Evolutionary conservation across 176 grass and related monocot genomes (phyloP).

Genomic region (Dactylis glomerata): DNA sequence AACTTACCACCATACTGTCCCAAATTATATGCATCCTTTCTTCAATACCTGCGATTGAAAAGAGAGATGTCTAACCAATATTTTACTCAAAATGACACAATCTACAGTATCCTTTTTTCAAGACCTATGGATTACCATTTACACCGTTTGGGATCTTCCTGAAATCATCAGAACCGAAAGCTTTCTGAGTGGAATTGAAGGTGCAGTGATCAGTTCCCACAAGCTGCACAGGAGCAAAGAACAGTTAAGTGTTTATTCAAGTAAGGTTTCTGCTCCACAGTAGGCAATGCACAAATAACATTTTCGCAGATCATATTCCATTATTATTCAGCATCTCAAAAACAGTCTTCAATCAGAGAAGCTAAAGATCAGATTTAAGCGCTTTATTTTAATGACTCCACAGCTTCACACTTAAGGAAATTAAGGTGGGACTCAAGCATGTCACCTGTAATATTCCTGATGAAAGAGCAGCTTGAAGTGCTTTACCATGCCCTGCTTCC

Average conservation of each 20-base stretch:
- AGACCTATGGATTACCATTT: conserved; percentile 54
- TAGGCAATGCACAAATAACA: neutral
- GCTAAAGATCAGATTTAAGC: neutral
- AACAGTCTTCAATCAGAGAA: neutral
- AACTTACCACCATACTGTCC: conserved; percentile 96
- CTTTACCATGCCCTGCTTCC: conserved; percentile 74
- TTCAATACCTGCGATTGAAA: conserved; percentile 59
- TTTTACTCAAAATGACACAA: neutral
- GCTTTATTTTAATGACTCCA: neutral
- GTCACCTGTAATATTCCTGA: conserved; percentile 81
- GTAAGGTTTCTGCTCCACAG: neutral
- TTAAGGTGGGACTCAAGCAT: neutral
- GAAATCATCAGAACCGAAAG: conserved; percentile 85
- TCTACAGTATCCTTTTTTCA: neutral
- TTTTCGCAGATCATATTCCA: neutral
- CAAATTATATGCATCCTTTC: conserved; percentile 97
- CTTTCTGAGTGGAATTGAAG: conserved; percentile 96
- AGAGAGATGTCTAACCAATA: conserved; percentile 3
- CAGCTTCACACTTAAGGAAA: neutral
- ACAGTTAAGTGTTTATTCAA: conserved; percentile 15
- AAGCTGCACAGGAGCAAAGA: conserved; percentile 58
- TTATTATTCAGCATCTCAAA: neutral
- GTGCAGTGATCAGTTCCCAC: conserved; percentile 95
- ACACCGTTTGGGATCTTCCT: conserved; percentile 95
- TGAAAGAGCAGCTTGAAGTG: conserved; percentile 89